Evolutionary conservation across 192 early-diverging fungal species (phyloP), one percentile per base, ranked within the genome.

Genomic region (Backusella morwellensis): DNA sequence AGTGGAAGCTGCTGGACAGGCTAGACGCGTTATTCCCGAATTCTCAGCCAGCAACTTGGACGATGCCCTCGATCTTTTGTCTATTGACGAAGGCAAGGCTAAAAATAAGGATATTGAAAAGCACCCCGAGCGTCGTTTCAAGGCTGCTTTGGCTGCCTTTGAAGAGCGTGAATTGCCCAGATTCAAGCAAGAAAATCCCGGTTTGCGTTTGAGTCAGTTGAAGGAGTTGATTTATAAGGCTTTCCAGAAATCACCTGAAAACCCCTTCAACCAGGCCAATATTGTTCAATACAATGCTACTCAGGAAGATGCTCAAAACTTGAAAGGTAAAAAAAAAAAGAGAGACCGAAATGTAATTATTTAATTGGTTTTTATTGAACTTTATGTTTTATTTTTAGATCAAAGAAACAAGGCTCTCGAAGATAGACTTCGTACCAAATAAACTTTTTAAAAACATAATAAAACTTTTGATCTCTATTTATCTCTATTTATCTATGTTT

Each of bases 51-150:
- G 86, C 32, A 94, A 93, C 69, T 89, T 98, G 78, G 95, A 98
- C 80, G 94, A 92, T 75, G 95, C 95, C 15, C 82, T 98, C 6
- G 90, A 94, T 73, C 88, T 96, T 3, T 77, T 98, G 74, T 72
- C 82, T 0, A 34, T 85, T 4, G 74, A 81, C 35, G 76, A 81
- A 7, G 76, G 73, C 11, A 85, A 71, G 3, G 70, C 54, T 1
- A 77, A 79, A 29, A 78, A 83, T 23, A 90, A 90, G 47, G 81
- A 86, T 73, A 82, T 96, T 36, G 96, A 97, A 74, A 88, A 91
- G 44, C 96, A 97, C 82, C 96, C 96, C 9, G 96, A 97, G 84
- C 89, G 93, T 74, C 87, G 96, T 19, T 90, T 90, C 73, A 93
- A 92, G 89, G 92, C 91, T 41, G 92, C 92, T n/a, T 90, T 89